These are phyloP conservation scores for Pichia cactophila DNA, from an alignment of 1,139 yeast genomes.

Conservation along the genomic window DNA sequence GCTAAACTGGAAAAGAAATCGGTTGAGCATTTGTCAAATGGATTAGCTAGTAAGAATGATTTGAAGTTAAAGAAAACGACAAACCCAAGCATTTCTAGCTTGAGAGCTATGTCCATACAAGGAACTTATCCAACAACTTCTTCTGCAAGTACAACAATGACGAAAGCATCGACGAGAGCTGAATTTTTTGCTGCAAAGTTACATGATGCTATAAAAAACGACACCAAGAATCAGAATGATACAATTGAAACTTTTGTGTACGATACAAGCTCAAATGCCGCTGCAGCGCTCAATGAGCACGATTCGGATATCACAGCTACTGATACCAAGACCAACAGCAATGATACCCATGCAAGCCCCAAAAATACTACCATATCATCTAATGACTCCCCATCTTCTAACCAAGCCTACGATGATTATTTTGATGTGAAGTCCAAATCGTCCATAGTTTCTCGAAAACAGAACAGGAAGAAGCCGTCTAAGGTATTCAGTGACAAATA, in stretches of 20 bases:
- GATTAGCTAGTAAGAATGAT: not conserved
- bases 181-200: slow-evolving; percentile 91
- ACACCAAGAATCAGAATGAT: slow-evolving; percentile 67
- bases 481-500: slow-evolving; percentile 2
- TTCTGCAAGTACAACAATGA: slow-evolving; percentile 21
- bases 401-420: slow-evolving; percentile 12
- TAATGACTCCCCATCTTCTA: slow-evolving; percentile 8
- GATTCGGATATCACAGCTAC: not conserved
- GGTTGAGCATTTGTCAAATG: slow-evolving; percentile 1
- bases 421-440: slow-evolving; percentile 14
- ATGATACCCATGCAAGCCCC: not conserved
- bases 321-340: not conserved
- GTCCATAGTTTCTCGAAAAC: slow-evolving; percentile 12
- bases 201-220: slow-evolving; percentile 84
- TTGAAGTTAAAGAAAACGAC: slow-evolving; percentile 9
- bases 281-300: slow-evolving; percentile 10
- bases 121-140: slow-evolving; percentile 19
- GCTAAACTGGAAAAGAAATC: slow-evolving; percentile 1
- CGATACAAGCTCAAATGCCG: slow-evolving; percentile 41
- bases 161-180: slow-evolving; percentile 50
- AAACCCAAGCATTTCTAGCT: slow-evolving; percentile 17
- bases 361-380: not conserved
- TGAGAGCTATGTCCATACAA: slow-evolving; percentile 9
- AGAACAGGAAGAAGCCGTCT: slow-evolving; percentile 4
- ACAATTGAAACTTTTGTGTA: slow-evolving; percentile 93